Conservation (phyloP, 805 yeast genomes). For the Ogataea sp. region DNA sequence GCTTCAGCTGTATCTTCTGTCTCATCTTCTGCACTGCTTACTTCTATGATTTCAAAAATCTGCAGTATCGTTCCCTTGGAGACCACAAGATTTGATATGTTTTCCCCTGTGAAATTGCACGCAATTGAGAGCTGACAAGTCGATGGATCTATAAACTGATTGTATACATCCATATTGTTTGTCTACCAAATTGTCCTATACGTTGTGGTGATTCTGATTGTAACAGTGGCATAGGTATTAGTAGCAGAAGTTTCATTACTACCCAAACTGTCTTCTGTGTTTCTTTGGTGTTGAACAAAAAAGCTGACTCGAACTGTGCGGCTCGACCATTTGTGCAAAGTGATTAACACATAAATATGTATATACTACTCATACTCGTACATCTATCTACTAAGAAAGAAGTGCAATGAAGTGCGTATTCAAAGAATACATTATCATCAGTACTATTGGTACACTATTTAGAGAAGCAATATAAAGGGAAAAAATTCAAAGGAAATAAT, state of each 20-base stretch:
- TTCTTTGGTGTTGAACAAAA: too few relatives aligned
- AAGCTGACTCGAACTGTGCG: too few relatives aligned
- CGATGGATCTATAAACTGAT: conserved; percentile 70
- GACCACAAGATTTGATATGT: conserved; percentile 48
- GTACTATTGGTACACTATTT: neutral
- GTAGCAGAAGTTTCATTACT: too few relatives aligned
- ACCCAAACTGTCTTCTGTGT: too few relatives aligned
- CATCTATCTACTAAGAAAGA: too few relatives aligned
- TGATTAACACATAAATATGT: too few relatives aligned
- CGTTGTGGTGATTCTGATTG: neutral
- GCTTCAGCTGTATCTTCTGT: neutral
- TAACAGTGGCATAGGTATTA: neutral
- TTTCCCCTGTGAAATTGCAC: conserved; percentile 32
- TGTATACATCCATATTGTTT: conserved; percentile 62
- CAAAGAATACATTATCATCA: too few relatives aligned
- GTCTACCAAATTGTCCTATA: neutral
- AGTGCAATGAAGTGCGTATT: too few relatives aligned
- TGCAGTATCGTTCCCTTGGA: conserved; percentile 68
- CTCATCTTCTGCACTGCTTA: conserved; percentile 11
- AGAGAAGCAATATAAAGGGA: neutral
- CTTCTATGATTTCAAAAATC: conserved; percentile 38
- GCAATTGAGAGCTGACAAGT: conserved; percentile 55
- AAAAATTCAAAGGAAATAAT: too few relatives aligned
- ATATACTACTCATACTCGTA: too few relatives aligned
- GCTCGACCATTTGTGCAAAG: too few relatives aligned